Percentiles rank a stretch among this genome's conserved stretches.
These are phyloP conservation scores for Danielia reshetovae DNA, from an alignment of 805 yeast species.

Conservation along the genomic window DNA sequence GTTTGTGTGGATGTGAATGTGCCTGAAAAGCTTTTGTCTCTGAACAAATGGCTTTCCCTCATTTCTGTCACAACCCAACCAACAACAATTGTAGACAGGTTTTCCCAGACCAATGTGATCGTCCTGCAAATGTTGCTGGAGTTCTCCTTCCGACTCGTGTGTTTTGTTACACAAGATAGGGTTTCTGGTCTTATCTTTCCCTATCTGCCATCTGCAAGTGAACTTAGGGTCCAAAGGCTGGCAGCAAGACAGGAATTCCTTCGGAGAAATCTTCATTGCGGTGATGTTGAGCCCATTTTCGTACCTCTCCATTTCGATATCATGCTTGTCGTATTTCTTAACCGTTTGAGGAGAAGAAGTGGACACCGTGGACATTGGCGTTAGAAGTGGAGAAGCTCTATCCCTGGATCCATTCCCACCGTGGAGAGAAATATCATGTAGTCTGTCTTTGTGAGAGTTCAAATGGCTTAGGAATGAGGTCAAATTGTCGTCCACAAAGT, in stretches of 20 bases:
- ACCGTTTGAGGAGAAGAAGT: background rate
- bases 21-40: constrained; percentile 81
- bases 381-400: too few species aligned
- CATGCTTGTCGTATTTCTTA: constrained; percentile 1
- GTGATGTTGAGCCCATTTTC: constrained; percentile 26
- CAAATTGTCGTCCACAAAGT: constrained; percentile 50
- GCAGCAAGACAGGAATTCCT: constrained; percentile 8
- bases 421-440: too few species aligned
- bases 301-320: background rate
- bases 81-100: constrained; percentile 63
- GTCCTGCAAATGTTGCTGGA: constrained; percentile 67
- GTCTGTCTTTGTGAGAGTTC: constrained; percentile 25
- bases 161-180: constrained; percentile 44
- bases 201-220: constrained; percentile 44
- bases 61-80: constrained; percentile 74
- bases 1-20: constrained; percentile 83
- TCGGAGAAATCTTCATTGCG: constrained; percentile 30
- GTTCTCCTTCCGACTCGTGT: constrained; percentile 53
- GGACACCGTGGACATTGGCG: background rate
- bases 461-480: constrained; percentile 56
- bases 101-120: constrained; percentile 75
- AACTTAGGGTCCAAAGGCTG: constrained; percentile 25
- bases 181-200: constrained; percentile 23
- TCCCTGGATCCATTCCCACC: too few species aligned
- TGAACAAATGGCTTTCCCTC: constrained; percentile 63